A percentile compares a stretch with the other conserved stretches of the same genome.
phyloP scores from a whole-genome alignment of 441 rosid species.

The Codiaeum variegatum region DNA sequence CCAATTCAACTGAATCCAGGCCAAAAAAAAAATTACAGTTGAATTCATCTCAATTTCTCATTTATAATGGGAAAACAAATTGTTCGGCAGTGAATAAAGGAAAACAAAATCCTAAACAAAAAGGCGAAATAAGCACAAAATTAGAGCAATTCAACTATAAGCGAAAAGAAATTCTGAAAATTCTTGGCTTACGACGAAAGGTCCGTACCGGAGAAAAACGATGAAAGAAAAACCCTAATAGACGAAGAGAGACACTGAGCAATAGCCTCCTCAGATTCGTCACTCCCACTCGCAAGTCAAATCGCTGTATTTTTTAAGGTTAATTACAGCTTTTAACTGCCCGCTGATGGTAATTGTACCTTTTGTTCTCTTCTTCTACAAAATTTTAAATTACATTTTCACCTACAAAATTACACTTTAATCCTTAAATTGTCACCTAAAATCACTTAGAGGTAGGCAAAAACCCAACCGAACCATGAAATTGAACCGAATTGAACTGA shows the following conservation, averaged over 20 bases:
- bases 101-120: background rate
- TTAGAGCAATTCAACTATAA: background rate
- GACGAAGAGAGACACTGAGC: background rate
- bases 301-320: background rate
- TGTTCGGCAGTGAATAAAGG: too few species aligned
- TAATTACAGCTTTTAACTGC: background rate
- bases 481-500: too few species aligned
- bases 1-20: background rate
- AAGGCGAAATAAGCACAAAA: background rate
- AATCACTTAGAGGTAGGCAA: too few species aligned
- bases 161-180: background rate
- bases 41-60: background rate
- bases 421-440: too few species aligned
- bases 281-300: background rate
- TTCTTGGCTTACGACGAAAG: background rate
- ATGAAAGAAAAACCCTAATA: constrained; percentile 15
- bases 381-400: too few species aligned
- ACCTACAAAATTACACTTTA: too few species aligned
- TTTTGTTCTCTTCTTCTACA: background rate
- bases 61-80: too few species aligned
- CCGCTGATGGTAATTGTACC: background rate
- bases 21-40: background rate
- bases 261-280: background rate
- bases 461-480: too few species aligned
- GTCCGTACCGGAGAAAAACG: background rate